Base-by-base conservation (phyloP, 208 protist species). In the Leishmania tarentolae region DNA sequence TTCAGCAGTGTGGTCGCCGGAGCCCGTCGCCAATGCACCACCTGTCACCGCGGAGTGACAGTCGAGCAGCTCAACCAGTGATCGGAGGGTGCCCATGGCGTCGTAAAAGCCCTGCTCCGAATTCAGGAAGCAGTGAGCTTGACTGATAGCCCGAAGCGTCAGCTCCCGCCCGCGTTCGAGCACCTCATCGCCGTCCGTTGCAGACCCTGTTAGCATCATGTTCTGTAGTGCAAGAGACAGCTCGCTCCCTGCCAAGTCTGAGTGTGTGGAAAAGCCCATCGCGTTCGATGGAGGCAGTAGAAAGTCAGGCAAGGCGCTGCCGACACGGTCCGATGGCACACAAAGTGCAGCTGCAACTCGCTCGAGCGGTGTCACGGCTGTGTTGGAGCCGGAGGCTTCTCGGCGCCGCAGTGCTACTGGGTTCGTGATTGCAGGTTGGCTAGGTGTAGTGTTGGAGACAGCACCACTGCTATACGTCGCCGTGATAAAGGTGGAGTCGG, bases 71-170 rank as follows among this genome's bases (percentile, higher is more conserved):
- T 80, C 76, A 17, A 91, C 53, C 71, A 91, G 52, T n/a, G 80
- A 81, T 3, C 78, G 79, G 56, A 91, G 85, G 19, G 81, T 82
- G 42, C 88, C 88, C 78, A 91, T 82, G 1, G 85, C 85, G 37
- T 87, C 86, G 76, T 88, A 88, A 70, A 91, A 88, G 42, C 87
- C 78, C 31, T 91, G 78, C 50, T 83, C 70, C 9, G 81, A 86
- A 40, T 70, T 81, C 24, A 86, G n/a, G 69, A 82, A 91, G 46
- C 37, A 40, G 50, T 88, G 63, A 2, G 83, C 80, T 50, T 78
- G 68, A 17, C 74, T 47, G 66, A 91, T 84, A 11, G 78, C 83
- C 19, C 57, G 72, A 8, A 86, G 70, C 28, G 85, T 46, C 57
- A 91, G 59, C n/a, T 75, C 70, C 42, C 70, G 52, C 15, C 72